A percentile compares a stretch with the other conserved stretches of the same genome.
phyloP scores from a whole-genome alignment of 2,329 filamentous ascomycete species.

The Scytalidium sp. region DNA sequence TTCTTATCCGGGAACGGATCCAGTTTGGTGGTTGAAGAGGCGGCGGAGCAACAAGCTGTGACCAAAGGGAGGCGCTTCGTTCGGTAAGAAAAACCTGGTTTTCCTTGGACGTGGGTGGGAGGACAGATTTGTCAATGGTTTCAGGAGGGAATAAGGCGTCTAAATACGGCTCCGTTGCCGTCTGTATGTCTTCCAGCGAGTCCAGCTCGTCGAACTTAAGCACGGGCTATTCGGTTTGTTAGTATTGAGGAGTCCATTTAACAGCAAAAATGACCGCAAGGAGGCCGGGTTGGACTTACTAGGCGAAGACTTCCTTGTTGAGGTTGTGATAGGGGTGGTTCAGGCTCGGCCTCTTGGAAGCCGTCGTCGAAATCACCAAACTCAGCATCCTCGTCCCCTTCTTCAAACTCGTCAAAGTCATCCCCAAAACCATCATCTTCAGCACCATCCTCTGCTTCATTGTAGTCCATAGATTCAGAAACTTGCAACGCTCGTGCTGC shows the following conservation, averaged over 20 bases:
- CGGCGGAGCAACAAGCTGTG: slow-evolving; percentile 90
- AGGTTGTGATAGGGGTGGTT: slow-evolving; percentile 30
- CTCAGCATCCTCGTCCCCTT: slow-evolving; percentile 45
- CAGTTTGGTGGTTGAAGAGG: slow-evolving; percentile 95
- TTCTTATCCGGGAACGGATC: slow-evolving; percentile 92
- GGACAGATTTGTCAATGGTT: slow-evolving; percentile 46
- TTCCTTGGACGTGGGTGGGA: slow-evolving; percentile 39
- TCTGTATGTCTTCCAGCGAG: slow-evolving; percentile 54
- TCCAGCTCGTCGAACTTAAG: slow-evolving; percentile 64
- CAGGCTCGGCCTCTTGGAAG: slow-evolving; percentile 56
- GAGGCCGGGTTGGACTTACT: slow-evolving; percentile 35
- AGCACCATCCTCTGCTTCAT: slow-evolving; percentile 51
- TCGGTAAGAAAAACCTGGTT: slow-evolving; percentile 77
- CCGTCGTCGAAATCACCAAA: slow-evolving; percentile 57
- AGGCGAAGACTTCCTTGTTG: slow-evolving; percentile 33
- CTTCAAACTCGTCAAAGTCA: slow-evolving; percentile 70
- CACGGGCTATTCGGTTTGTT: slow-evolving; percentile 52
- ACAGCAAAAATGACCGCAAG: no score
- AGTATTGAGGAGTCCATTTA: no score
- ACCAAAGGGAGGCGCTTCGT: slow-evolving; percentile 88
- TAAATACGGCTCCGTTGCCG: slow-evolving; percentile 64
- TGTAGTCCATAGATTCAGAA: slow-evolving; percentile 48
- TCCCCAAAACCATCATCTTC: slow-evolving; percentile 51
- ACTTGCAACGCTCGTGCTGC: slow-evolving; percentile 22
- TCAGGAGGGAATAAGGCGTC: slow-evolving; percentile 62